Evolutionary conservation across 1,284 basidiomycete species (phyloP).

Genomic region (Ustilago esculenta): DNA sequence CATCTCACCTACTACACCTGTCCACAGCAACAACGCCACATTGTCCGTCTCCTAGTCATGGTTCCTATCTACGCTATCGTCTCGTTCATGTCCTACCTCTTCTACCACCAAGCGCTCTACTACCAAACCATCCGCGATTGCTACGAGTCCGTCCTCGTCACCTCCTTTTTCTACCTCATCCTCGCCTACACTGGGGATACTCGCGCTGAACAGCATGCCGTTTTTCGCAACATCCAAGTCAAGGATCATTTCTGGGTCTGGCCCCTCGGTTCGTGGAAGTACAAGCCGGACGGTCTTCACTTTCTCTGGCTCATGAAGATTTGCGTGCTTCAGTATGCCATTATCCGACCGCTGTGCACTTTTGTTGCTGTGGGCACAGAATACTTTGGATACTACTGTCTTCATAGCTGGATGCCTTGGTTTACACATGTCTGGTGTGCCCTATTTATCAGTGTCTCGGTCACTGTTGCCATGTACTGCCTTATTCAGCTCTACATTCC

Average conservation of each 20-base stretch:
- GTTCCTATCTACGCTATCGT: constrained; percentile 79
- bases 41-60: constrained; percentile 78
- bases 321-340: constrained; percentile 82
- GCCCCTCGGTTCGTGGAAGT: constrained; percentile 75
- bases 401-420: constrained; percentile 75
- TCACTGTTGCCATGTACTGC: constrained; percentile 81
- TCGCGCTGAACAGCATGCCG: constrained; percentile 73
- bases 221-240: constrained; percentile 71
- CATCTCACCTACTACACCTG: constrained; percentile 79
- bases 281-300: constrained; percentile 73
- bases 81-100: constrained; percentile 76
- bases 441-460: constrained; percentile 76
- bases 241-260: constrained; percentile 74
- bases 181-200: constrained; percentile 77
- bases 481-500: constrained; percentile 79
- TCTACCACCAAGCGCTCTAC: constrained; percentile 69
- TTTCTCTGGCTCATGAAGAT: constrained; percentile 81
- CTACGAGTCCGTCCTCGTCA: constrained; percentile 67
- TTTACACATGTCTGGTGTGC: constrained; percentile 75
- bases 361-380: constrained; percentile 75
- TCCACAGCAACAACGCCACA: constrained; percentile 68
- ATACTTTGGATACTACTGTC: constrained; percentile 77
- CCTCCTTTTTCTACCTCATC: constrained; percentile 80
- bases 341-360: constrained; percentile 76
- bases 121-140: constrained; percentile 65